These are phyloP conservation scores for Botrytis aclada DNA, from an alignment of 2,329 filamentous ascomycete genomes.

Conservation along the genomic window DNA sequence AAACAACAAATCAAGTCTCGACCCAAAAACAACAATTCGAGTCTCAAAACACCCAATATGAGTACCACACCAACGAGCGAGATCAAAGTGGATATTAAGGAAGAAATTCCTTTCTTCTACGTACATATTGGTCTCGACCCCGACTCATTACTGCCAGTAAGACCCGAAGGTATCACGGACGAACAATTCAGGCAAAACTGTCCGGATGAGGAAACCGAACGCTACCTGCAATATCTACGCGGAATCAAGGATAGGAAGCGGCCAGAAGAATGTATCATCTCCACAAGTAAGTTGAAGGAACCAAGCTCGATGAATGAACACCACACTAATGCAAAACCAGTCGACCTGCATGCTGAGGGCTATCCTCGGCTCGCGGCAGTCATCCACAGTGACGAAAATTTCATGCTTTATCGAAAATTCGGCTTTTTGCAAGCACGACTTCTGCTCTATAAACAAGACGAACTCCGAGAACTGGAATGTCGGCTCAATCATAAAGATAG, in stretches of 20 bases:
- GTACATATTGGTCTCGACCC: background rate
- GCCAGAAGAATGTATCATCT: background rate
- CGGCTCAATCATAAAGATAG: conserved; percentile 21
- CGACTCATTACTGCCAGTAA: background rate
- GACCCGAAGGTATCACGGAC: background rate
- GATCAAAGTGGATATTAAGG: background rate
- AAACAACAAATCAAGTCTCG: background rate
- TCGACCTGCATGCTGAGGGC: conserved; percentile 30
- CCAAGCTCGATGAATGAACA: too few species aligned
- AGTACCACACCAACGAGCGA: background rate
- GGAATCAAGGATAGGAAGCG: background rate
- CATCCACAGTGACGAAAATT: conserved; percentile 41
- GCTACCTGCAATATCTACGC: background rate
- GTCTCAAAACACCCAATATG: background rate
- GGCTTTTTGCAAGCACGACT: conserved; percentile 41
- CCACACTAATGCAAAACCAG: conserved; percentile 1
- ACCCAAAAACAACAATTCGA: background rate
- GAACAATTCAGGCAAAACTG: background rate
- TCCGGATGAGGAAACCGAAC: background rate
- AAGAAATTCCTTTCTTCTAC: background rate
- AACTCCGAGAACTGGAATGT: conserved; percentile 23
- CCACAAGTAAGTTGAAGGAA: background rate
- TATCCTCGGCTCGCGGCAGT: conserved; percentile 42
- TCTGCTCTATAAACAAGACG: conserved; percentile 26
- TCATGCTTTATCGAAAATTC: conserved; percentile 43